phyloP scores from a whole-genome alignment of 2,329 filamentous ascomycete genomes.

The Purpureocillium lavendulum region DNA sequence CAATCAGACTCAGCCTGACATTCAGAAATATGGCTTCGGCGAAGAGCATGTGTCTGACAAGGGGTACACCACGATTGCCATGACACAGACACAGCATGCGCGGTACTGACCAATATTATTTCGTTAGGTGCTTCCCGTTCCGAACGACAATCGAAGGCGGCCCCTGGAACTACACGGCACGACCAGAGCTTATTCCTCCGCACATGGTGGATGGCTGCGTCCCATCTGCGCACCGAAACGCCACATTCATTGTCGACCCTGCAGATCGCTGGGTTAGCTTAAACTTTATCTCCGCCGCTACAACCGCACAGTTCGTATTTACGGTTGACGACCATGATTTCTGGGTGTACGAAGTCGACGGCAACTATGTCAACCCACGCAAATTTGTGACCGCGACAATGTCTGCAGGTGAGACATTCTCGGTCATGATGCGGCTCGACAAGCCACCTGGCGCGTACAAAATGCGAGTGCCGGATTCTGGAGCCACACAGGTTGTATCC shows the following conservation, averaged over 20 bases:
- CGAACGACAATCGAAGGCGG: slow-evolving; percentile 1
- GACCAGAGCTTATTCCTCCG: slow-evolving; percentile 1
- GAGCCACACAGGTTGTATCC: slow-evolving; percentile 12
- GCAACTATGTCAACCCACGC: slow-evolving; percentile 28
- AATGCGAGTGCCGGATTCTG: slow-evolving; percentile 16
- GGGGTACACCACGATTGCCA: slow-evolving; percentile 1
- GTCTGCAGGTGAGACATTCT: slow-evolving; percentile 27
- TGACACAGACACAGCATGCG: too few species aligned
- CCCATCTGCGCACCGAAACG: neutral
- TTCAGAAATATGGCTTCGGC: neutral
- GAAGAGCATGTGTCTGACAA: slow-evolving; percentile 1
- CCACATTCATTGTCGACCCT: slow-evolving; percentile 3
- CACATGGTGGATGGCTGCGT: slow-evolving; percentile 1
- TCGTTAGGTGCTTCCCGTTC: slow-evolving; percentile 5
- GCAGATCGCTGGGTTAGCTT: slow-evolving; percentile 4
- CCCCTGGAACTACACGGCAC: neutral
- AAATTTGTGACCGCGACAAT: slow-evolving; percentile 13
- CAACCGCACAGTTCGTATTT: slow-evolving; percentile 8
- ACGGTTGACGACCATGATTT: slow-evolving; percentile 34
- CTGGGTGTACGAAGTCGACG: slow-evolving; percentile 34
- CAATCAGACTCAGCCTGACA: neutral
- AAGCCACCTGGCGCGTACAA: slow-evolving; percentile 25
- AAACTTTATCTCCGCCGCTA: slow-evolving; percentile 7
- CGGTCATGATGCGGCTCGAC: slow-evolving; percentile 31
- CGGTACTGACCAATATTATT: too few species aligned